Evolutionary conservation across 2,329 filamentous ascomycete species (phyloP).

Genomic region (Ilyonectria destructans): DNA sequence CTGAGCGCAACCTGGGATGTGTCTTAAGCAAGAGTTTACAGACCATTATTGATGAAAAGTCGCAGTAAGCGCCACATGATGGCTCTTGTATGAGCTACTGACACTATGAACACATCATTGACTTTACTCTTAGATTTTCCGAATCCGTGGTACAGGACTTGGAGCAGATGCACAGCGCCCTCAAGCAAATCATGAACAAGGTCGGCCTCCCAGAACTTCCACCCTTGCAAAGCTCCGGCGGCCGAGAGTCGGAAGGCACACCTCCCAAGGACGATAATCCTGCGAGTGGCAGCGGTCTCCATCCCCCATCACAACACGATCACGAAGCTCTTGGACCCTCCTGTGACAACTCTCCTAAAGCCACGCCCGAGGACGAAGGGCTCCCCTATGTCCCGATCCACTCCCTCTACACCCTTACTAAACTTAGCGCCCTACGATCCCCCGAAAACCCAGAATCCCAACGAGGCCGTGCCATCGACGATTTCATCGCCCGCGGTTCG

Average conservation of each 20-base stretch:
- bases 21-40: constrained; percentile 61
- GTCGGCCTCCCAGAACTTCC: constrained; percentile 46
- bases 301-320: constrained; percentile 38
- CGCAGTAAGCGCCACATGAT: constrained; percentile 50
- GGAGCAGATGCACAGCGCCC: constrained; percentile 46
- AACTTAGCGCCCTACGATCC: constrained; percentile 55
- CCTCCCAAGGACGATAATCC: constrained; percentile 43
- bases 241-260: constrained; percentile 43
- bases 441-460: constrained; percentile 50
- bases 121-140: constrained; percentile 14
- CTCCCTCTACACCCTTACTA: constrained; percentile 58
- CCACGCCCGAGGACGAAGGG: constrained; percentile 53
- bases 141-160: constrained; percentile 46
- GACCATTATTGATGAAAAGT: constrained; percentile 60
- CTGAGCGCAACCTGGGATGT: constrained; percentile 56
- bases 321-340: constrained; percentile 43
- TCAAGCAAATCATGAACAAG: constrained; percentile 47
- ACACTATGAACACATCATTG: constrained; percentile 1
- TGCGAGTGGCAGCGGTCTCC: constrained; percentile 18
- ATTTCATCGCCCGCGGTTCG: constrained; percentile 58
- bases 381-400: constrained; percentile 58
- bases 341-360: constrained; percentile 50
- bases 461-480: constrained; percentile 46
- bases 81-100: not conserved
- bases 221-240: constrained; percentile 41